phyloP scores from a whole-genome alignment of 129 eudicot genomes.

The Pseudognaphalium luteoalbum region DNA sequence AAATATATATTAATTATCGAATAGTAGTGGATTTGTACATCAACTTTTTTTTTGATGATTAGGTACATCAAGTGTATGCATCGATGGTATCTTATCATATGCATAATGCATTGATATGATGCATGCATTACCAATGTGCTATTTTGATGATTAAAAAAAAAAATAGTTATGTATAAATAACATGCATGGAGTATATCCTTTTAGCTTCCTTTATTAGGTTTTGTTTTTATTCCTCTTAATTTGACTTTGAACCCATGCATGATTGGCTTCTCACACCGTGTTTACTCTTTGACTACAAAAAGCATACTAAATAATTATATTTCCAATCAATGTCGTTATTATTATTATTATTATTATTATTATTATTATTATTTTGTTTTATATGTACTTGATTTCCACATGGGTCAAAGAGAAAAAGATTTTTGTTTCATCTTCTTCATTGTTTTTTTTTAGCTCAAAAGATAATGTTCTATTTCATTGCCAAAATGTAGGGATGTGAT shows the following conservation, averaged over 20 bases:
- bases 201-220: background rate
- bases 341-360: too few relatives aligned
- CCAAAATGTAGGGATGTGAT: constrained; percentile 49
- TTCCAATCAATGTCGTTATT: background rate
- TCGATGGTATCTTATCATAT: too few relatives aligned
- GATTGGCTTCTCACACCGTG: background rate
- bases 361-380: background rate
- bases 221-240: background rate
- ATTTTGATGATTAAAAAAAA: background rate
- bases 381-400: too few relatives aligned
- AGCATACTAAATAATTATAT: background rate
- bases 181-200: too few relatives aligned
- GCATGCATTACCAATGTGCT: background rate
- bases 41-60: background rate
- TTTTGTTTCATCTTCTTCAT: background rate
- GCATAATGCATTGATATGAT: background rate
- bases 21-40: too few relatives aligned
- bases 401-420: background rate
- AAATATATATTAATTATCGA: too few relatives aligned
- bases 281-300: background rate
- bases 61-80: background rate
- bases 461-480: background rate
- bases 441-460: too few relatives aligned
- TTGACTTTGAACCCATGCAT: background rate
- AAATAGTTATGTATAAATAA: too few relatives aligned